Percentiles rank a stretch among this genome's conserved stretches.
These are phyloP conservation scores for Sporothrix protearum DNA, from an alignment of 2,329 filamentous ascomycete genomes.

Conservation along the genomic window DNA sequence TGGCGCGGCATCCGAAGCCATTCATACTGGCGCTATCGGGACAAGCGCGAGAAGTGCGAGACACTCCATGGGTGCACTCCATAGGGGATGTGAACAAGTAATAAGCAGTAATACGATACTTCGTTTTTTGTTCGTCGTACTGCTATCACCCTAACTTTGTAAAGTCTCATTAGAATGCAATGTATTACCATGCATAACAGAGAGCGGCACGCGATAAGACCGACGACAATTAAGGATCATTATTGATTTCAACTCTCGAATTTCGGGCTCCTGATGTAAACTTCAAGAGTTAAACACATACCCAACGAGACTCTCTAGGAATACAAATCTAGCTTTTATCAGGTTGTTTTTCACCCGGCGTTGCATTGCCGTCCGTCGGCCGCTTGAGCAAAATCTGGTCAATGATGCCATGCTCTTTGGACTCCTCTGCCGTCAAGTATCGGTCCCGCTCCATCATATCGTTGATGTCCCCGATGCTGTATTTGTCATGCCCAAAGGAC, in stretches of 20 bases:
- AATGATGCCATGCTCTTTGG: constrained; percentile 83
- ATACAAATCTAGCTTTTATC: neutral
- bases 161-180: neutral
- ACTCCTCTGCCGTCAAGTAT: constrained; percentile 86
- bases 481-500: constrained; percentile 68
- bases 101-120: too few relatives aligned
- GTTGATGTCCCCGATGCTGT: constrained; percentile 78
- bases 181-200: neutral
- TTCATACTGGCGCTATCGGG: neutral
- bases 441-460: constrained; percentile 96
- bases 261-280: too few relatives aligned
- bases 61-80: too few relatives aligned
- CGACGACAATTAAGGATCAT: too few relatives aligned
- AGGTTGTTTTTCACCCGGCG: neutral
- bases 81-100: too few relatives aligned
- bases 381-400: constrained; percentile 79
- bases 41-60: neutral
- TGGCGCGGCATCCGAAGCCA: neutral
- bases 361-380: constrained; percentile 32
- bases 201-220: neutral
- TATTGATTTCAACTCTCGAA: too few relatives aligned
- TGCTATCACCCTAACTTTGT: too few relatives aligned
- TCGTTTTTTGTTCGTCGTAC: too few relatives aligned
- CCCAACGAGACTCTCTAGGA: neutral
- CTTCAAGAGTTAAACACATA: too few relatives aligned